A percentile compares a stretch with the other conserved stretches of the same genome.
phyloP scores from a whole-genome alignment of 768 basidiomycete genomes.

The Termitomyces sp. region DNA sequence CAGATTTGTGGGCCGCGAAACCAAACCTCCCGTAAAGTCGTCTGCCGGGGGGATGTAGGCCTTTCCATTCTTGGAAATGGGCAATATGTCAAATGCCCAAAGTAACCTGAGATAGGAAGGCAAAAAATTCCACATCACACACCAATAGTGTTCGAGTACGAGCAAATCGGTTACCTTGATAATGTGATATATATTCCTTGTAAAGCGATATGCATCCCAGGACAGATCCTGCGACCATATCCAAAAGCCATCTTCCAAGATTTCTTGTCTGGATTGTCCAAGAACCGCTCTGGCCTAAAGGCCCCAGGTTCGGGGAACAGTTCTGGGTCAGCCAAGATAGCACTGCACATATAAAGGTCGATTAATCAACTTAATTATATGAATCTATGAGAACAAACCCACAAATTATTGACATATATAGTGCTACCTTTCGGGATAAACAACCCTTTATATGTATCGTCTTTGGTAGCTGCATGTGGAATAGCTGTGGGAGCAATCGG shows the following conservation, averaged over 20 bases:
- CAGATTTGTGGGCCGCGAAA: conserved; percentile 2
- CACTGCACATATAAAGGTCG: neutral
- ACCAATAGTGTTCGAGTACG: neutral
- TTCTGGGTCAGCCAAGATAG: conserved; percentile 10
- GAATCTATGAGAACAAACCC: neutral
- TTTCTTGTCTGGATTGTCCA: conserved; percentile 22
- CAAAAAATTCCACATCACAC: neutral
- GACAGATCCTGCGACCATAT: conserved; percentile 36
- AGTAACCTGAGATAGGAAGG: conserved; percentile 15
- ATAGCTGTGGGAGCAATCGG: conserved; percentile 22
- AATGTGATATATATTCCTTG: conserved; percentile 29
- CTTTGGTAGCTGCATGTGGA: conserved; percentile 30
- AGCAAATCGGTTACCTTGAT: conserved; percentile 13
- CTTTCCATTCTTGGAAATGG: conserved; percentile 6
- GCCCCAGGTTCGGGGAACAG: conserved; percentile 28
- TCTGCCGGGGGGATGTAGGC: conserved; percentile 1
- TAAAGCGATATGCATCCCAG: conserved; percentile 30
- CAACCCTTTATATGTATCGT: conserved; percentile 33
- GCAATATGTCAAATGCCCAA: conserved; percentile 30
- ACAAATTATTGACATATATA: conserved; percentile 32
- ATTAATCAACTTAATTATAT: neutral
- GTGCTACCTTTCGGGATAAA: conserved; percentile 35
- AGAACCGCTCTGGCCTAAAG: conserved; percentile 38
- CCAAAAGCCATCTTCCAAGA: conserved; percentile 31
- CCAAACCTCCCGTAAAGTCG: conserved; percentile 7